These are phyloP conservation scores for Pseudozyma thailandica DNA, from an alignment of 1,284 basidiomycete species.

Conservation along the genomic window DNA sequence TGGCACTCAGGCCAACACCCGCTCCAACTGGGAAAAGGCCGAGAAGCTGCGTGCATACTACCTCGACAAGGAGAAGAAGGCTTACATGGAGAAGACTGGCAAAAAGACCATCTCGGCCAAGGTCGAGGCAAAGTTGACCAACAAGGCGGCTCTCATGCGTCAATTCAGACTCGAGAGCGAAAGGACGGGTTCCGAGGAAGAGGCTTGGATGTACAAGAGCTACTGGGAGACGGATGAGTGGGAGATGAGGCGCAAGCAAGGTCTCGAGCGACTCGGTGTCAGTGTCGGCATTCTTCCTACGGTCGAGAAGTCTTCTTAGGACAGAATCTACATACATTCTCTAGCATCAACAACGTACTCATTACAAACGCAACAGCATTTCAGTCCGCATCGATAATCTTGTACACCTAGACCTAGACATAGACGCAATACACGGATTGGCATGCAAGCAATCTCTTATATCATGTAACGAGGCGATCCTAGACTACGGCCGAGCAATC, in stretches of 20 bases:
- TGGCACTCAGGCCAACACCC: conserved; percentile 36
- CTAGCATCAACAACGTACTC: too few species aligned
- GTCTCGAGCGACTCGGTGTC: conserved; percentile 17
- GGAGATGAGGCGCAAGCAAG: conserved; percentile 30
- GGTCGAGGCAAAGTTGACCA: conserved; percentile 25
- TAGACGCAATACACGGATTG: too few species aligned
- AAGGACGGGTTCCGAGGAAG: conserved; percentile 25
- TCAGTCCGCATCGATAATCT: too few species aligned
- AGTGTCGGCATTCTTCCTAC: conserved; percentile 35
- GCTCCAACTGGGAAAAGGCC: conserved; percentile 55
- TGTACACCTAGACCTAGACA: too few species aligned
- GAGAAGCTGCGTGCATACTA: conserved; percentile 42
- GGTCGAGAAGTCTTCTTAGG: conserved; percentile 16
- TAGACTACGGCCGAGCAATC: background rate
- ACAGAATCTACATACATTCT: too few species aligned
- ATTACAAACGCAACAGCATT: too few species aligned
- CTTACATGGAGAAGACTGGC: conserved; percentile 27
- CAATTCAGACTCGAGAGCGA: conserved; percentile 33
- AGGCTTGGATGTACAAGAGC: conserved; percentile 37
- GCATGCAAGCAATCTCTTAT: too few species aligned
- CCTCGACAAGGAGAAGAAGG: conserved; percentile 19
- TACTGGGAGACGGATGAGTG: conserved; percentile 37
- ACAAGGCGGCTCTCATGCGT: conserved; percentile 23
- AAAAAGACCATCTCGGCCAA: conserved; percentile 20
- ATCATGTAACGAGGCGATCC: too few species aligned